Evolutionary conservation across 345 rosid genomes (phyloP), one percentile per base, ranked within the genome.

Genomic region (Euphorbia pulcherrima): DNA sequence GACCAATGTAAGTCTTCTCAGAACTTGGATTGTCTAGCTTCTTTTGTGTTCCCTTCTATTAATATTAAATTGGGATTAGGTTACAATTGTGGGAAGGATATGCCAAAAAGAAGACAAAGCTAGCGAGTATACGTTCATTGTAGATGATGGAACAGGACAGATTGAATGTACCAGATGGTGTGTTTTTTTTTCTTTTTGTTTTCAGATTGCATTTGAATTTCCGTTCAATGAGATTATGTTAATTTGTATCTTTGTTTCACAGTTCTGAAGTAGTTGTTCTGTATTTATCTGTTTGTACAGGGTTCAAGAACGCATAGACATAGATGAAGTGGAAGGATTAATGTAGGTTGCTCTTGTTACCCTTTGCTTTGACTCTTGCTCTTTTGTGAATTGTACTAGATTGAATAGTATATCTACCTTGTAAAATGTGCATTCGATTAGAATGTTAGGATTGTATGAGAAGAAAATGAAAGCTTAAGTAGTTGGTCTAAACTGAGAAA

Each of bases 71-170:
- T 40, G n/a, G 30, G 27, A 7, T 12, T 30, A 72, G 76, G 76
- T 68, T 44, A 74, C 82, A 62, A 64, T 90, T 10, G 84, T 90
- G 69, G 97, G 94, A 60, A 82, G 80, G 59, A 82, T 93, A 27
- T 67, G 75, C 76, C 86, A 82, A 55, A 85, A 86, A 83, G 97
- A 92, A 64, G 90, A 85, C 70, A 83, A 86, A 73, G 82, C 88
- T 65, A 85, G 87, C 28, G 90, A 90, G 70, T 80, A 87, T 62
- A 78, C 88, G 29, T 84, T 90, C 68, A 71, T 83, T 24, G 71
- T 89, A 48, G 97, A 93, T 67, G 98, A 90, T 40, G 94, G 98
- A 66, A 93, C 96, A 0, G 96, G 92, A 71, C 80, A 78, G 70
- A 78, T 90, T 69, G 97, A 90, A 50, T 90, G 98, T 77, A 79